Evolutionary conservation across 75 land plant genomes (phyloP).

Genomic region (Chamaecyparis obtusa): DNA sequence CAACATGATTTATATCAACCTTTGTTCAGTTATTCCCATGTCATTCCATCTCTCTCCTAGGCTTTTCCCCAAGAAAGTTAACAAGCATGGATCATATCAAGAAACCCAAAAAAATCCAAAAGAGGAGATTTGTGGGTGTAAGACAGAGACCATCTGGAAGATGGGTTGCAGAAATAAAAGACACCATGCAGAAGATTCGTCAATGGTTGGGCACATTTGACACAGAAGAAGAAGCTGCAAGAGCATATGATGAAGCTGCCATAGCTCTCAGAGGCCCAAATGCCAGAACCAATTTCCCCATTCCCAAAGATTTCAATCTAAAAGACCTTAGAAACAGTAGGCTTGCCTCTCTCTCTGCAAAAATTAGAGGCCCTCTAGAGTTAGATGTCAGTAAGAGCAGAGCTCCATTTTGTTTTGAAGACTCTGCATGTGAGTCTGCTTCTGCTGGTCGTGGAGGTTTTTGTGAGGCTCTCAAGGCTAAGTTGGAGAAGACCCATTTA

Average conservation of each 20-base stretch:
- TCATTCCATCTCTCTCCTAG: too few species aligned
- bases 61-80: too few species aligned
- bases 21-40: too few species aligned
- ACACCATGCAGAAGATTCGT: conserved; percentile 25
- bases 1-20: too few species aligned
- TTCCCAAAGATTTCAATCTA: background rate
- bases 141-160: conserved; percentile 56
- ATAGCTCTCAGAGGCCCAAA: conserved; percentile 40
- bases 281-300: conserved; percentile 37
- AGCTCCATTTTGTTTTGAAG: background rate
- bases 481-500: background rate
- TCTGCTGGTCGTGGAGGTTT: background rate
- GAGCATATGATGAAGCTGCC: conserved; percentile 45
- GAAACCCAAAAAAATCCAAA: background rate
- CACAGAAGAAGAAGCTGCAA: conserved; percentile 43
- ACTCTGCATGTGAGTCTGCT: too few species aligned
- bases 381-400: background rate
- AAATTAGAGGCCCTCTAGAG: background rate
- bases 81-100: background rate
- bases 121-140: conserved; percentile 23
- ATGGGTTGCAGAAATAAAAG: conserved; percentile 68
- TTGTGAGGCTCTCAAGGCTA: background rate
- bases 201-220: conserved; percentile 57
- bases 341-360: background rate
- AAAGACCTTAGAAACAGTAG: background rate